Percentiles rank a stretch among this genome's conserved stretches.
These are phyloP conservation scores for Geotrichum candidum DNA, from an alignment of 1,139 yeast species.

Conservation along the genomic window DNA sequence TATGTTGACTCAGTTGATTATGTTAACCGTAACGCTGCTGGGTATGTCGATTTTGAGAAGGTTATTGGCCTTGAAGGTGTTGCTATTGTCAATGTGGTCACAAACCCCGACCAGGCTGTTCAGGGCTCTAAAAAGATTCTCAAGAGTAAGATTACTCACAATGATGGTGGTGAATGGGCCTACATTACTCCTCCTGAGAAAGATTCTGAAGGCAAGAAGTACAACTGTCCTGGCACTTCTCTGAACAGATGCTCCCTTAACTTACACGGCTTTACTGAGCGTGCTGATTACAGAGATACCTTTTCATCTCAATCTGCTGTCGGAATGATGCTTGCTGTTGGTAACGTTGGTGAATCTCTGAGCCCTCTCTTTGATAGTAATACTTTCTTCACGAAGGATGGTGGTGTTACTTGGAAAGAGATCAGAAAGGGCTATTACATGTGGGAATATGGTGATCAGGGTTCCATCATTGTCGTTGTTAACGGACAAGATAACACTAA, in stretches of 20 bases:
- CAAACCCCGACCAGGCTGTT: slow-evolving; percentile 43
- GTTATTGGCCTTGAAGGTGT: slow-evolving; percentile 87
- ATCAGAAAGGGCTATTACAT: slow-evolving; percentile 63
- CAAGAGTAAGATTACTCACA: slow-evolving; percentile 71
- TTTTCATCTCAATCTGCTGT: slow-evolving; percentile 84
- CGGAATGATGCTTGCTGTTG: slow-evolving; percentile 81
- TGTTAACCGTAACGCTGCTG: slow-evolving; percentile 68
- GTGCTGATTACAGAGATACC: slow-evolving; percentile 76
- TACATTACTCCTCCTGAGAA: slow-evolving; percentile 58
- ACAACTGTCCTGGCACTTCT: slow-evolving; percentile 41
- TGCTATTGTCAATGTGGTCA: slow-evolving; percentile 63
- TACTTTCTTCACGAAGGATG: slow-evolving; percentile 77
- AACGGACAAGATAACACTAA: slow-evolving; percentile 54
- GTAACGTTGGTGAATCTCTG: slow-evolving; percentile 75
- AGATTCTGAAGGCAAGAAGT: slow-evolving; percentile 58
- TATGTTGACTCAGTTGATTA: slow-evolving; percentile 65
- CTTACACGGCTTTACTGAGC: slow-evolving; percentile 86
- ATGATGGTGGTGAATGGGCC: slow-evolving; percentile 90
- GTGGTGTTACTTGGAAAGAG: slow-evolving; percentile 86
- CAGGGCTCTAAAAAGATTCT: slow-evolving; percentile 48
- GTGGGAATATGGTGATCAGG: slow-evolving; percentile 98
- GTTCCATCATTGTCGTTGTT: slow-evolving; percentile 74
- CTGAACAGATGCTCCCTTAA: slow-evolving; percentile 69
- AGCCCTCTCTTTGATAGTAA: slow-evolving; percentile 47
- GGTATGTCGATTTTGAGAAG: slow-evolving; percentile 86